Base-by-base conservation (phyloP, 139 green algal genomes). In the Chlorokybus atmophyticus region DNA sequence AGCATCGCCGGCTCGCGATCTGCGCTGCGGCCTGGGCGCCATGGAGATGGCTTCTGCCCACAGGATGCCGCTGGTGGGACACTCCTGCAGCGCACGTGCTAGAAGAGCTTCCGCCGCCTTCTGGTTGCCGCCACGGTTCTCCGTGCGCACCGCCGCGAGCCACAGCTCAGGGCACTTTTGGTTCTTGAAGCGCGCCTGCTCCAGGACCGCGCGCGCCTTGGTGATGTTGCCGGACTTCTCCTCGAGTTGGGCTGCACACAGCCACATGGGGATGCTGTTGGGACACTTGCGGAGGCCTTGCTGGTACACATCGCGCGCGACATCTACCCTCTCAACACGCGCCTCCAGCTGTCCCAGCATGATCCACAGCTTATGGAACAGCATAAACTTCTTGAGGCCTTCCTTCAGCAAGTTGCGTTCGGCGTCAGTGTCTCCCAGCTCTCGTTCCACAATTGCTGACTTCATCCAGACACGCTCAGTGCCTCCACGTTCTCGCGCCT, bases 401-500 rank as follows among this genome's bases (percentile, higher is more conserved):
- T 86, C 68, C 49, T 79, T 61, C 24, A 94, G 58, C 54, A 94
- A 57, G 14, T 4, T 28, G 1, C 68, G 64, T 75, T 93, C 70
- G 55, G 68, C 79, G 1, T 56, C 55, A 0, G 31, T 48, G 25
- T 93, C 70, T 1, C 85, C 84, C 10, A 85, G 67, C 68, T 93
- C 82, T n/a, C 90, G 64, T 76, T 96, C 90, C 48, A 94, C 75
- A 2, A 95, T 78, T 4, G 90, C 90, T 14, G 59, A 79, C 81
- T 98, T 97, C 84, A 98, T 94, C 90, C 90, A 98, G 55, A 98
- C 82, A 7, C 90, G 77, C 28, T 75, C 74, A 1, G 78, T 91
- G 6, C 51, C 52, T 30, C 42, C 59, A 17, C 64, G 79, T 29
- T 87, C 82, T 4, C 87, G 75, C 14, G 88, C 88, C 72, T 89